A percentile compares a stretch with the other conserved stretches of the same genome.
These are phyloP conservation scores for Chaetomium tenue DNA, from an alignment of 495 filamentous ascomycete genomes.

Conservation along the genomic window DNA sequence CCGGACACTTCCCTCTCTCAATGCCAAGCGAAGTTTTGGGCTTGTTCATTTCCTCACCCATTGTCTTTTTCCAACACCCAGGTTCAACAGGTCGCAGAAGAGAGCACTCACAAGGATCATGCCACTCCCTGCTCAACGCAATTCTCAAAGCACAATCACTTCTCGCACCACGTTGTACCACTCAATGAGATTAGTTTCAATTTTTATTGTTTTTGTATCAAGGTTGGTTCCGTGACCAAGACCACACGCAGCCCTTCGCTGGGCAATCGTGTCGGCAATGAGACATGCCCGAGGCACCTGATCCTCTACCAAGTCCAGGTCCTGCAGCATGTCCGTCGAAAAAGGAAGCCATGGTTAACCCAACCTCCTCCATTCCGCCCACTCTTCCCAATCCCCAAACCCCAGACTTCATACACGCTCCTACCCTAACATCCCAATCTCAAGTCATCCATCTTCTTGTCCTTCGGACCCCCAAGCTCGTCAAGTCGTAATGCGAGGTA, in stretches of 20 bases:
- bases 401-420: neutral
- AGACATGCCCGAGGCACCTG: neutral
- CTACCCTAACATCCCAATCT: conserved; percentile 19
- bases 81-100: no score
- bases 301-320: neutral
- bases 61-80: no score
- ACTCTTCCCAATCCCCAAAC: neutral
- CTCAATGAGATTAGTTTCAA: conserved; percentile 48
- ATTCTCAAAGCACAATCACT: neutral
- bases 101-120: no score
- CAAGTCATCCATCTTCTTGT: conserved; percentile 15
- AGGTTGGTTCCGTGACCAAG: conserved; percentile 1
- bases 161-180: neutral
- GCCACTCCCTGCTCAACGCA: neutral
- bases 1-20: no score
- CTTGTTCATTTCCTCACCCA: no score
- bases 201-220: conserved; percentile 18
- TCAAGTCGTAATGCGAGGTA: conserved; percentile 34
- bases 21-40: no score
- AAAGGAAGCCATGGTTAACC: conserved; percentile 6
- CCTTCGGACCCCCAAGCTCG: conserved; percentile 22
- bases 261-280: conserved; percentile 8
- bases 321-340: neutral
- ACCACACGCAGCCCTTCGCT: neutral
- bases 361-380: conserved; percentile 4